Evolutionary conservation across 2,329 filamentous ascomycete genomes (phyloP).

Genomic region (Diaporthe helianthi): DNA sequence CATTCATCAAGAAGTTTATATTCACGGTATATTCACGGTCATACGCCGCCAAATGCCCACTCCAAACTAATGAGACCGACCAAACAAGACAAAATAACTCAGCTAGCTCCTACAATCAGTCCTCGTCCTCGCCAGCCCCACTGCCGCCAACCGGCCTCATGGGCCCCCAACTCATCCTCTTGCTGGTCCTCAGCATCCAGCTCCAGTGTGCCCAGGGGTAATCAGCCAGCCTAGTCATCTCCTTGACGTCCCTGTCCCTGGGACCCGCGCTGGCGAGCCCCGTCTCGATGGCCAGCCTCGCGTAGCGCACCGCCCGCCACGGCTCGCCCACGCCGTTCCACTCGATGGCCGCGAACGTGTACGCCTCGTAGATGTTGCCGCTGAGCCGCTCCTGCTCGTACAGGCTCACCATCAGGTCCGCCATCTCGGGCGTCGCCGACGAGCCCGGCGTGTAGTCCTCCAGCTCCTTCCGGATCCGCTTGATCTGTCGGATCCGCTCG

Average conservation of each 20-base stretch:
- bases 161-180: constrained; percentile 43
- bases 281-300: constrained; percentile 47
- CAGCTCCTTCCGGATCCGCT: constrained; percentile 41
- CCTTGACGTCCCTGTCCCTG: constrained; percentile 42
- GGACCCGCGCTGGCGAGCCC: constrained; percentile 44
- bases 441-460: constrained; percentile 42
- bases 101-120: not conserved
- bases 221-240: constrained; percentile 44
- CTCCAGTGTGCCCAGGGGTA: constrained; percentile 50
- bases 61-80: not conserved
- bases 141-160: constrained; percentile 9
- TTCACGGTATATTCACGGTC: not conserved
- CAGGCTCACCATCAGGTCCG: constrained; percentile 48
- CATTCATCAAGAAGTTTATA: too few relatives aligned
- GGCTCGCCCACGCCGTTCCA: constrained; percentile 49
- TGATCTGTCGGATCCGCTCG: constrained; percentile 47
- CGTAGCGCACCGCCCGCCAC: constrained; percentile 49
- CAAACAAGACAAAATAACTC: not conserved
- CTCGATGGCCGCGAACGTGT: constrained; percentile 48
- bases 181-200: constrained; percentile 46
- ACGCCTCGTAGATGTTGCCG: constrained; percentile 45
- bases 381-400: constrained; percentile 50
- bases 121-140: not conserved
- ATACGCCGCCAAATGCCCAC: not conserved
- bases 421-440: constrained; percentile 46